phyloP scores from a whole-genome alignment of 1,139 yeast genomes.

The Blastobotrys apis region DNA sequence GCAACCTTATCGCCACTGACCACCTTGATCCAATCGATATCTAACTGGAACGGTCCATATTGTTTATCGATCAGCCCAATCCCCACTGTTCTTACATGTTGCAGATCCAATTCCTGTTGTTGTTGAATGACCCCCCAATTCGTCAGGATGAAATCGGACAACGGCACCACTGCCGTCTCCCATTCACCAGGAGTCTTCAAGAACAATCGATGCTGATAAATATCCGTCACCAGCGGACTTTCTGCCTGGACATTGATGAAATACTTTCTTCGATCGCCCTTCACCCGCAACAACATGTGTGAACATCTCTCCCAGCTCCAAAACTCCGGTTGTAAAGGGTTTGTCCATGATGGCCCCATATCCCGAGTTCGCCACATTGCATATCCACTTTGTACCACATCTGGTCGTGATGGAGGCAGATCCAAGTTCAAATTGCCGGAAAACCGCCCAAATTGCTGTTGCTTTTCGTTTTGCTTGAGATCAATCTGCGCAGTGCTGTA shows the following conservation, averaged over 20 bases:
- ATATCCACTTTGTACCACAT: slow-evolving; percentile 69
- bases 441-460: slow-evolving; percentile 48
- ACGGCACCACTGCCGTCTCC: slow-evolving; percentile 78
- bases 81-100: slow-evolving; percentile 69
- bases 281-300: slow-evolving; percentile 63
- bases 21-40: slow-evolving; percentile 71
- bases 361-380: slow-evolving; percentile 83
- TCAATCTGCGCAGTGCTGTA: slow-evolving; percentile 62
- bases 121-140: slow-evolving; percentile 80
- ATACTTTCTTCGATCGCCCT: slow-evolving; percentile 72
- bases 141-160: slow-evolving; percentile 75
- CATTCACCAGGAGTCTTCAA: slow-evolving; percentile 71
- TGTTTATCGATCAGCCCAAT: slow-evolving; percentile 75
- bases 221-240: slow-evolving; percentile 70
- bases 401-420: slow-evolving; percentile 66
- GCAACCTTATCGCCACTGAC: slow-evolving; percentile 22
- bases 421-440: slow-evolving; percentile 70
- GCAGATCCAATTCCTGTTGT: slow-evolving; percentile 58
- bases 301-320: slow-evolving; percentile 64
- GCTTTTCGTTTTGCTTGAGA: slow-evolving; percentile 32
- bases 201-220: slow-evolving; percentile 78
- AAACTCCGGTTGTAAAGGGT: slow-evolving; percentile 30
- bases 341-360: slow-evolving; percentile 28
- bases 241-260: slow-evolving; percentile 79
- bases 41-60: slow-evolving; percentile 69